Conservation (phyloP, 768 basidiomycete genomes). For the Tubosaeta brunneosetosa region DNA sequence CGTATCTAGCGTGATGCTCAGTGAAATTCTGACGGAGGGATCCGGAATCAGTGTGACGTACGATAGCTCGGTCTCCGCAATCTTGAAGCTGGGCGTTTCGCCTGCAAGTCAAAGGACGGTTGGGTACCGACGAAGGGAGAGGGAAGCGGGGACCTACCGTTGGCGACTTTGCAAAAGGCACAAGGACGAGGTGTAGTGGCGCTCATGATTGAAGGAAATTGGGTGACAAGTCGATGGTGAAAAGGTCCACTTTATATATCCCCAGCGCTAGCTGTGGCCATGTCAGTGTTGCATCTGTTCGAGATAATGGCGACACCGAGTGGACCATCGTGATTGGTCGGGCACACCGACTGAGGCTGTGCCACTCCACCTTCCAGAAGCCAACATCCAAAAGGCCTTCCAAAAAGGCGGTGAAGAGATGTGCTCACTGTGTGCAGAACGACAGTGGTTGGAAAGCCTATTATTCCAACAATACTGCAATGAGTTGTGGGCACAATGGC, state of each 20-base stretch:
- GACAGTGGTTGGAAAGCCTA: no score
- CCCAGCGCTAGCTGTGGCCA: background rate
- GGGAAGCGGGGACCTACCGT: slow-evolving; percentile 43
- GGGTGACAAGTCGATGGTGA: background rate
- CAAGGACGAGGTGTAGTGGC: slow-evolving; percentile 54
- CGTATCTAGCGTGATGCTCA: slow-evolving; percentile 44
- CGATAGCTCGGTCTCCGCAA: slow-evolving; percentile 70
- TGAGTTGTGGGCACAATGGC: no score
- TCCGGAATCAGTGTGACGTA: slow-evolving; percentile 34
- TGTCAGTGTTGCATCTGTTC: background rate
- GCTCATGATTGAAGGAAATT: background rate
- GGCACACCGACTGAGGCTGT: no score
- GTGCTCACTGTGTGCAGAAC: no score
- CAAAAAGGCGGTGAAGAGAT: no score
- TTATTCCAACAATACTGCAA: no score
- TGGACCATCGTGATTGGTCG: no score
- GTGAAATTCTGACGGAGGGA: no score
- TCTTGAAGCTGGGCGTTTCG: slow-evolving; percentile 82
- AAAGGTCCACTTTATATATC: background rate
- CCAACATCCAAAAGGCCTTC: no score
- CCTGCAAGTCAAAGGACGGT: slow-evolving; percentile 40
- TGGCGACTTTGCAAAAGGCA: slow-evolving; percentile 92
- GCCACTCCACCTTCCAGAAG: no score
- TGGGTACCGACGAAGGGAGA: no score
- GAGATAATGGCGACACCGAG: no score